Evolutionary conservation across 2,329 filamentous ascomycete species (phyloP), one percentile per base, ranked within the genome.

Genomic region (Aphanoascus verrucosus): DNA sequence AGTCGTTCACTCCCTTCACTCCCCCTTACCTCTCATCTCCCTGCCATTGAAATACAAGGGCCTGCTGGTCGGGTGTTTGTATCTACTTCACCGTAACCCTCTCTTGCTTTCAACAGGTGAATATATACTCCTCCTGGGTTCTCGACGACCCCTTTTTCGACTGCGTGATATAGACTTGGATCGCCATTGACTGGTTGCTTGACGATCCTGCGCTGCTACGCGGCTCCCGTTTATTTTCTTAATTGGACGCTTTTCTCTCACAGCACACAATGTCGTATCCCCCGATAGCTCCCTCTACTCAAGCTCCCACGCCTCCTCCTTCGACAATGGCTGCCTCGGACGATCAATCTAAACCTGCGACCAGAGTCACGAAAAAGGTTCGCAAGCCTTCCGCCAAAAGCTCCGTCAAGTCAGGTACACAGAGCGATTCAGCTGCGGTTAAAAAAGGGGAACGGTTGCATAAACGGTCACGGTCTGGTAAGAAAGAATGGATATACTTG

Each of bases 401-500:
- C 6, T 32, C 40, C 34, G 31, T 38, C 20, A 56, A 57, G 48
- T 15, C 49, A 31, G 40, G n/a, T 11, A 31, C 48, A 17, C 48
- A 45, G 41, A 56, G 46, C 14, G 37, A 17, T 23, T 41, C 46
- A 11, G 31, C 14, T 19, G 19, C 48, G 3, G 37, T 44, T 34
- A 34, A 55, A 55, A 50, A 54, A 31, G 38, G 42, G 17, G 58
- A 56, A 32, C 58, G 56, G 49, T 41, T 43, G 17, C 58, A 59
- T 52, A 55, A 54, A 44, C 49, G 58, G 23, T 59, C 58, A 8
- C 55, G 58, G 15, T 53, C 48, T 52, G 58, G 58, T 59, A 56
- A 46, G 50, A 46, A 19, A 4, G 11, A 17, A 12, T 42, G 23
- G 9, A 23, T n/a, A 8, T 15, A 32, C n/a, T 41, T 34, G 32